Percentiles rank a stretch among this genome's conserved stretches.
These are phyloP conservation scores for Xeromyces bisporus DNA, from an alignment of 495 filamentous ascomycete species.

Conservation along the genomic window DNA sequence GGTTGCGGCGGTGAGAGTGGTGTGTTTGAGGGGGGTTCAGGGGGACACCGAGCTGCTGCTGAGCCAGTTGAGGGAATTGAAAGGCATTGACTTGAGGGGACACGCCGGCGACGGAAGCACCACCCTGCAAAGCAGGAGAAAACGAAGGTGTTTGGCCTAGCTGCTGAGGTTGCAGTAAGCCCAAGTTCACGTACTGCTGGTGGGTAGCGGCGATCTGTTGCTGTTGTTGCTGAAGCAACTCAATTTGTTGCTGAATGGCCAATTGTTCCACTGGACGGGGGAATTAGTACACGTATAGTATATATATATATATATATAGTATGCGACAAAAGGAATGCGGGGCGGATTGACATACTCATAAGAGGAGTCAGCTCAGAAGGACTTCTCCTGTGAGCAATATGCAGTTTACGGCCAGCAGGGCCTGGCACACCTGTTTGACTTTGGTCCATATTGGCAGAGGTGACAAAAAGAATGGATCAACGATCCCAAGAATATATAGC, in stretches of 20 bases:
- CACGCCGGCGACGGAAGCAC: conserved; percentile 47
- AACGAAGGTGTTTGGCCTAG: conserved; percentile 49
- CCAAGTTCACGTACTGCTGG: conserved; percentile 95
- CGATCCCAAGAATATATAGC: not conserved
- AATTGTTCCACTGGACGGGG: conserved; percentile 74
- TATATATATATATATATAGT: too few relatives aligned
- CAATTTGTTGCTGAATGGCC: conserved; percentile 96
- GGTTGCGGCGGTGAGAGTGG: conserved; percentile 87
- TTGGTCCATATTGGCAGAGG: conserved; percentile 62
- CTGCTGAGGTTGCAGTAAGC: conserved; percentile 74
- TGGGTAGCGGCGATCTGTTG: conserved; percentile 93
- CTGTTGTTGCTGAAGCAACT: conserved; percentile 93
- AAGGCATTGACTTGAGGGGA: conserved; percentile 69
- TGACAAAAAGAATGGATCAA: conserved; percentile 1
- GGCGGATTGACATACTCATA: conserved; percentile 65
- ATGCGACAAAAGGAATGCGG: conserved; percentile 1
- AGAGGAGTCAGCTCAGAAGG: conserved; percentile 94
- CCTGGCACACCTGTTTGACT: conserved; percentile 61
- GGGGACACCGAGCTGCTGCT: conserved; percentile 52
- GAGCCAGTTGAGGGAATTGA: conserved; percentile 75
- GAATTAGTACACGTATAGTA: conserved; percentile 4
- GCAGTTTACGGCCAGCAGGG: conserved; percentile 74
- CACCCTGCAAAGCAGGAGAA: conserved; percentile 48
- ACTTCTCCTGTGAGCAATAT: conserved; percentile 94
- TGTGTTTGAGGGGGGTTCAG: conserved; percentile 63